Evolutionary conservation across 495 filamentous ascomycete genomes (phyloP), one percentile per base, ranked within the genome.

Genomic region (Aspergillus sclerotioniger): DNA sequence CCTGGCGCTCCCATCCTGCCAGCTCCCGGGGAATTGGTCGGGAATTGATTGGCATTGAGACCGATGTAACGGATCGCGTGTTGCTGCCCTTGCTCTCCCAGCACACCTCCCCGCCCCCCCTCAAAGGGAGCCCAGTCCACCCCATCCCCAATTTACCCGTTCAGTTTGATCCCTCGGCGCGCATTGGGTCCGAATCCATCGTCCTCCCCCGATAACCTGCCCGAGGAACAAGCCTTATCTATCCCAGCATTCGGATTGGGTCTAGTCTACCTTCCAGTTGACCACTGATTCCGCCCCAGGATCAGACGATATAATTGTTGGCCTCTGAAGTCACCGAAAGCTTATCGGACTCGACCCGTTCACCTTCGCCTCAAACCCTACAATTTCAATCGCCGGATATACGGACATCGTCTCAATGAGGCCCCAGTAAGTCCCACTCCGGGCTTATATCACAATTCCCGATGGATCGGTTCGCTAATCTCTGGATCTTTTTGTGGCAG

Each of bases 381-480:
- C 25, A 8, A 33, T 63, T 54, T 45, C 58, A 51, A 52, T 49
- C 44, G 46, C 16, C 46, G 37, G 53, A 57, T 41, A 45, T 29
- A 51, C 45, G 51, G 39, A 44, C 53, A 58, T 21, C 55, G 33
- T 66, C 62, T 57, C 73, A 76, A 82, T 82, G 79, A 75, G 80
- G 70, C 79, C 80, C 53, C 79, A 80, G 79, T 81, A 72, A 75
- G 76, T 72, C 45, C 28, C 47, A 52, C 20, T 47, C 57, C n/a
- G 20, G 32, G 25, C 17, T 54, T 48, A 53, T 33, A 45, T 17
- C 48, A n/a, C 56, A 39, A 6, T 56, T 13, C 16, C 5, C 25
- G 21, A n/a, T 12, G n/a, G 15, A 33, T 50, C 8, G 10, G 47
- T 58, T 35, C 47, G 44, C 67, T 72, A 68, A 77, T 67, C 1